A percentile compares a stretch with the other conserved stretches of the same genome.
Conservation (phyloP, 306 rosid species). For the Prunus kanzakura region DNA sequence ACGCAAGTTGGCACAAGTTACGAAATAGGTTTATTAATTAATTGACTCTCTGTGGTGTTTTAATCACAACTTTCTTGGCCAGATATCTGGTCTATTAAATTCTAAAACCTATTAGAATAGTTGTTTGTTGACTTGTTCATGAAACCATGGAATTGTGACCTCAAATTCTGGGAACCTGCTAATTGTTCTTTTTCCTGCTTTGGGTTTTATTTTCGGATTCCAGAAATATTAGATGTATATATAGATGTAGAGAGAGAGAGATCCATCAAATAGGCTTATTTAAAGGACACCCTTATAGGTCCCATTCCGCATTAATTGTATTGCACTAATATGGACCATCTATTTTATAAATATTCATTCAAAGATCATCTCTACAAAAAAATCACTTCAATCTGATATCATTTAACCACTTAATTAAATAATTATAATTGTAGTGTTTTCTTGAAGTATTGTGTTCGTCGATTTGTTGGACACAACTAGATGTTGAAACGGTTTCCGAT, state of each 20-base stretch:
- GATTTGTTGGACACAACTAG: too few species aligned
- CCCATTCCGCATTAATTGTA: too few species aligned
- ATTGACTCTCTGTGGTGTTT: slow-evolving; percentile 13
- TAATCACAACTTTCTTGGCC: slow-evolving; percentile 18
- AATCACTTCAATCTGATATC: too few species aligned
- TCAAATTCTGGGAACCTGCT: slow-evolving; percentile 21
- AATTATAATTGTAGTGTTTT: too few species aligned
- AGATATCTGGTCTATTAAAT: slow-evolving; percentile 24
- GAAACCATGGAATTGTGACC: not conserved
- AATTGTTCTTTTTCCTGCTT: not conserved
- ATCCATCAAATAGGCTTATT: too few species aligned
- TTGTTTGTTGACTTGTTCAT: slow-evolving; percentile 20
- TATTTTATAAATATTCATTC: too few species aligned
- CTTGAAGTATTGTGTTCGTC: too few species aligned
- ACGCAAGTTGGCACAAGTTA: slow-evolving; percentile 34
- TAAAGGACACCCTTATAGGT: fast-evolving
- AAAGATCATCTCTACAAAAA: too few species aligned
- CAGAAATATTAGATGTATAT: not conserved
- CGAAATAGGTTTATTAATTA: slow-evolving; percentile 23
- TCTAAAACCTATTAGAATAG: not conserved
- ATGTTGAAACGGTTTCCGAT: too few species aligned
- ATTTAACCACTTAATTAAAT: too few species aligned
- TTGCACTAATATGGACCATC: fast-evolving
- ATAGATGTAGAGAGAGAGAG: too few species aligned
- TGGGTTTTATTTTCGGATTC: not conserved